Evolutionary conservation across 768 basidiomycete genomes (phyloP).

Genomic region (Kwoniella bestiolae): DNA sequence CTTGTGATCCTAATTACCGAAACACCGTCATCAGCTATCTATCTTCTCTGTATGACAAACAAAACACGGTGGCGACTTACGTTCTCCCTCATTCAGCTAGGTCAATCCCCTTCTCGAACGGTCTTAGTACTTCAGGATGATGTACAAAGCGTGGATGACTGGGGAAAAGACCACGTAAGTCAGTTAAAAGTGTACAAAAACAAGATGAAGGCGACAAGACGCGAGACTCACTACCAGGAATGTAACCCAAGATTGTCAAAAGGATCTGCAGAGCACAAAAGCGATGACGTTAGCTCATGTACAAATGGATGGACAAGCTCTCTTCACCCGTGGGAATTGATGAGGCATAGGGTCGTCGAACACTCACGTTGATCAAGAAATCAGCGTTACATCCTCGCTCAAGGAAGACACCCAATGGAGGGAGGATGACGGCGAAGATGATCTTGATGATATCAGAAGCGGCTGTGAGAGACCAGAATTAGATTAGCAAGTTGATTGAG

Average conservation of each 20-base stretch:
- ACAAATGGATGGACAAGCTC: too few species aligned
- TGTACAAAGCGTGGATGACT: conserved; percentile 53
- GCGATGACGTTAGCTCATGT: background rate
- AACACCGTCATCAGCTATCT: background rate
- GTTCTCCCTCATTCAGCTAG: background rate
- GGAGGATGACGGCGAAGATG: conserved; percentile 48
- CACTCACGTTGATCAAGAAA: conserved; percentile 63
- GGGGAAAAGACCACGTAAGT: conserved; percentile 2
- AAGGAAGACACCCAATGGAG: conserved; percentile 81
- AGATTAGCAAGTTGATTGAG: too few species aligned
- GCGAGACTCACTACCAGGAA: conserved; percentile 62
- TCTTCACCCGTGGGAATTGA: too few species aligned
- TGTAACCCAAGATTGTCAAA: conserved; percentile 70
- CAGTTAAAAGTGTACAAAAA: conserved; percentile 28
- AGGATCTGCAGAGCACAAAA: conserved; percentile 60
- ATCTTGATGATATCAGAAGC: conserved; percentile 53
- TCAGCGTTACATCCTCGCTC: conserved; percentile 83
- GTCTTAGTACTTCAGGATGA: conserved; percentile 44
- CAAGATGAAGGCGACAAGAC: background rate
- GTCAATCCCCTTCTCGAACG: background rate
- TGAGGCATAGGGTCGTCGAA: background rate
- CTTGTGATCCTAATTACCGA: background rate
- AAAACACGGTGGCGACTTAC: too few species aligned
- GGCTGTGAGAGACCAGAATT: too few species aligned
- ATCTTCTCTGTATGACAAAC: too few species aligned